Percentiles rank a stretch among this genome's conserved stretches.
Evolutionary conservation across 2,329 filamentous ascomycete species (phyloP).

Genomic region (Paracoccidioides lutzii): DNA sequence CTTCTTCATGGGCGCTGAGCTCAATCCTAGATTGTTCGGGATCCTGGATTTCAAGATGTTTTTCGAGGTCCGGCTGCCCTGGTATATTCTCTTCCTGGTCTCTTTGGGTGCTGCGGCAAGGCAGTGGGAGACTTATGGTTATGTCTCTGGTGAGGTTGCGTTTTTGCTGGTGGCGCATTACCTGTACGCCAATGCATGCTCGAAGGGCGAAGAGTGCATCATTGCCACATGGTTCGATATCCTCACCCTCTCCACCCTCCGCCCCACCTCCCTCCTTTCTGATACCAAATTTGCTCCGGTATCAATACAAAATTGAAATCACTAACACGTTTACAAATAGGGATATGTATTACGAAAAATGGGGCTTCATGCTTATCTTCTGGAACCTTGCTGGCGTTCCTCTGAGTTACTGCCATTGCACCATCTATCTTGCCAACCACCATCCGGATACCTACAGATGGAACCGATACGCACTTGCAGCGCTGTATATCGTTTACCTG

Average conservation of each 20-base stretch:
- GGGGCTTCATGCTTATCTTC: slow-evolving; percentile 96
- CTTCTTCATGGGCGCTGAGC: slow-evolving; percentile 82
- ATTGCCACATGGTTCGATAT: slow-evolving; percentile 59
- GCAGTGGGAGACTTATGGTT: slow-evolving; percentile 75
- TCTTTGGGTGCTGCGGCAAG: slow-evolving; percentile 63
- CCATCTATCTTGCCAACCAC: slow-evolving; percentile 77
- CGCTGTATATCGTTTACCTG: slow-evolving; percentile 59
- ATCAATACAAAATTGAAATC: background rate
- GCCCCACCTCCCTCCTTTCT: too few relatives aligned
- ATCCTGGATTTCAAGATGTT: slow-evolving; percentile 92
- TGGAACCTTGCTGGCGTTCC: slow-evolving; percentile 92
- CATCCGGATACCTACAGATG: slow-evolving; percentile 63
- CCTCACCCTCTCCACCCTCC: too few relatives aligned
- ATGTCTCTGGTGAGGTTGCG: slow-evolving; percentile 69
- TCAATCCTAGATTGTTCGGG: slow-evolving; percentile 75
- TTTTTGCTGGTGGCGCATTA: slow-evolving; percentile 85
- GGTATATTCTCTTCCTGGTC: slow-evolving; percentile 78
- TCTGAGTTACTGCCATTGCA: slow-evolving; percentile 86
- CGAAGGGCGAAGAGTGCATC: slow-evolving; percentile 85
- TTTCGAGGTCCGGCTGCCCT: slow-evolving; percentile 82
- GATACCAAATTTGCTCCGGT: background rate
- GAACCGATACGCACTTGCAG: slow-evolving; percentile 54
- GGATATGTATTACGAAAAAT: slow-evolving; percentile 97
- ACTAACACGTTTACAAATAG: slow-evolving; percentile 21
- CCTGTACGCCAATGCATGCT: slow-evolving; percentile 82